Base-by-base conservation (phyloP, 768 basidiomycete species). In the Peribolospora kevripleyi region DNA sequence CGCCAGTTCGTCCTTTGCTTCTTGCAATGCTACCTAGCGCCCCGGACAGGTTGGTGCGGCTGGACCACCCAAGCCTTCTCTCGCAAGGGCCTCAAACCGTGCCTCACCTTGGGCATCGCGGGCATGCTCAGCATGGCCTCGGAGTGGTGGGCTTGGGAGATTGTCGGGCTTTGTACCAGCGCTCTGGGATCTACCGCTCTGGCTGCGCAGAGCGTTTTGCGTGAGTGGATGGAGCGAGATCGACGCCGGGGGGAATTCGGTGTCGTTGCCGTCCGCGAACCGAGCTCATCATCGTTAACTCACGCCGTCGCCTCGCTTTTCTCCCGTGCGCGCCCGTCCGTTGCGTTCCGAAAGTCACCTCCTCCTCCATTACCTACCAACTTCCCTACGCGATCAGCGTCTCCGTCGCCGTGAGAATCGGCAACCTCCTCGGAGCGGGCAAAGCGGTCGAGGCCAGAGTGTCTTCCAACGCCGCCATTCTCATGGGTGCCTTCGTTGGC, bases 91-190 rank as follows among this genome's bases (percentile, higher is more conserved):
- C 72, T 87, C 14, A 76, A 80, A 1, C 67, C 82, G 6, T 66
- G 95, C 46, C 71, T 80, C 5, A 76, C 75, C 47, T 72, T 97
- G 0, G 85, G 90, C 0, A 61, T 90, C 3, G 82, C 83, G 7
- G 88, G 91, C 7, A 46, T 58, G 73, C 78, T 78, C 0, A 85
- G 87, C 66, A 80, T 77, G 3, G 84, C 84, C 1, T 79, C 77
- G 3, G 91, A 93, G 67, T 97, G 90, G 91, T 95, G 90, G 87
- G 80, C 82, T 45, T 91, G 91, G 91, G 88, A 93, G 68, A 73
- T 86, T 5, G 68, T 82, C 41, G 61, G 61, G 51, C 53, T 65
- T 11, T 63, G 63, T 3, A 64, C 61, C 38, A 50, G 46, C 56
- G 84, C 82, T 48, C 68, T 93, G 1, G 85, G 90, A 1, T 79